phyloP scores from a whole-genome alignment of 371 early-diverging fungal species.

The Gilbertella persicaria region DNA sequence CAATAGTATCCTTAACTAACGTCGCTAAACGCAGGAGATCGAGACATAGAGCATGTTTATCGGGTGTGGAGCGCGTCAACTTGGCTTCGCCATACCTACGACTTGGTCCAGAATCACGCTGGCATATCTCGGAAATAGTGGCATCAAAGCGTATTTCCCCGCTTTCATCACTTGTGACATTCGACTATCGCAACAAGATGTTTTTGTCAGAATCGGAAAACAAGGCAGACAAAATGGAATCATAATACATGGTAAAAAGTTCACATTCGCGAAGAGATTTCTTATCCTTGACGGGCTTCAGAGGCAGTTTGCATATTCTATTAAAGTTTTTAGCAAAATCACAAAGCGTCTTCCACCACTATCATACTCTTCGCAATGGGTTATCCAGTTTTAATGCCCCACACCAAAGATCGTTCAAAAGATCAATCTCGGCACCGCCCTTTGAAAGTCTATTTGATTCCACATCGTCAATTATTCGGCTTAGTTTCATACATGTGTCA shows the following conservation, averaged over 20 bases:
- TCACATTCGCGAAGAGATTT: conserved; percentile 17
- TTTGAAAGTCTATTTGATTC: too few species aligned
- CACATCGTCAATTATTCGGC: conserved; percentile 15
- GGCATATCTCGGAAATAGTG: conserved; percentile 15
- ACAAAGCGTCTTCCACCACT: too few species aligned
- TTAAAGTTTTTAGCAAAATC: too few species aligned
- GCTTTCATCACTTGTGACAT: conserved; percentile 18
- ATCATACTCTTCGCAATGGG: too few species aligned
- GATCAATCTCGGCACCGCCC: too few species aligned
- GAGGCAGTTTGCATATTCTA: conserved; percentile 20
- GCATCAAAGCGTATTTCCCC: conserved; percentile 21
- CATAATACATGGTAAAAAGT: conserved; percentile 23
- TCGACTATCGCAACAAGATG: conserved; percentile 19
- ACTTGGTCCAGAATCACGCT: conserved; percentile 17
- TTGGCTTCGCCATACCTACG: conserved; percentile 19
- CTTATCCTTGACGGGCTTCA: conserved; percentile 16
- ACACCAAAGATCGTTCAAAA: too few species aligned
- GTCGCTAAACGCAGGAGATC: conserved; percentile 18
- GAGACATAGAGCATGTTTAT: conserved; percentile 16
- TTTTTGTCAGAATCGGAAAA: conserved; percentile 25
- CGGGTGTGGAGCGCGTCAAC: conserved; percentile 17
- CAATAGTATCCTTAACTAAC: conserved; percentile 19
- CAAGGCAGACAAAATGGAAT: conserved; percentile 23
- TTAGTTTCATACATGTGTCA: conserved; percentile 12
- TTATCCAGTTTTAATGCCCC: too few species aligned